Conservation (phyloP, 495 filamentous ascomycete genomes). For the Neurospora sp. region DNA sequence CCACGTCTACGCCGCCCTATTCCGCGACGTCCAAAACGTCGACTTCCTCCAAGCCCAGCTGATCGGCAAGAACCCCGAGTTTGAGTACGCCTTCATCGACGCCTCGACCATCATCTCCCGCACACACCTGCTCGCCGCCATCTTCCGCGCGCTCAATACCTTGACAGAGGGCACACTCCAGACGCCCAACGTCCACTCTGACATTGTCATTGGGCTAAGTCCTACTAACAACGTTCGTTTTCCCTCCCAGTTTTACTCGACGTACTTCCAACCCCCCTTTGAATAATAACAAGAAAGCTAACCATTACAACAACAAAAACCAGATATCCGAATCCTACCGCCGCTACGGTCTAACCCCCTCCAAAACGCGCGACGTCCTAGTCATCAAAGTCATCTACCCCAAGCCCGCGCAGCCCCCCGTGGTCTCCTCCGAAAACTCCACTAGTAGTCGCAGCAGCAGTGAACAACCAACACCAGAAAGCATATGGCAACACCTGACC, state of each 20-base stretch:
- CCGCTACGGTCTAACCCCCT: slow-evolving; percentile 67
- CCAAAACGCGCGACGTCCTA: slow-evolving; percentile 54
- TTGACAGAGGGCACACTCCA: slow-evolving; percentile 47
- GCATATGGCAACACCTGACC: slow-evolving; percentile 53
- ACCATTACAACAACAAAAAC: not conserved
- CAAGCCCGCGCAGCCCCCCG: not conserved
- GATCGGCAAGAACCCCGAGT: slow-evolving; percentile 65
- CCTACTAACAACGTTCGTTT: slow-evolving; percentile 69
- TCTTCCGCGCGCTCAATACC: slow-evolving; percentile 68
- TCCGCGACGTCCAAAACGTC: slow-evolving; percentile 65
- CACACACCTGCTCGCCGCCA: slow-evolving; percentile 61
- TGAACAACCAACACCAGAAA: slow-evolving; percentile 28
- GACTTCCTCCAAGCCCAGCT: slow-evolving; percentile 70
- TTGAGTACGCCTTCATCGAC: slow-evolving; percentile 91
- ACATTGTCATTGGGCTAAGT: slow-evolving; percentile 76
- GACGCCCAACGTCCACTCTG: slow-evolving; percentile 85
- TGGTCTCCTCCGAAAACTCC: not conserved
- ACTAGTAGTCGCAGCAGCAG: too few species aligned
- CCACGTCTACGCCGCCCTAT: slow-evolving; percentile 61
- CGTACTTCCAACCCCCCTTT: too few species aligned
- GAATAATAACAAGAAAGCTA: not conserved
- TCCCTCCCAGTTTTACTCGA: not conserved
- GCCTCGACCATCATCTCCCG: slow-evolving; percentile 60
- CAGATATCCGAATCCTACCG: slow-evolving; percentile 89
- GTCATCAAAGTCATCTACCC: slow-evolving; percentile 56